Evolutionary conservation across 1,284 basidiomycete genomes (phyloP).

Genomic region (Cryptococcus sp.): DNA sequence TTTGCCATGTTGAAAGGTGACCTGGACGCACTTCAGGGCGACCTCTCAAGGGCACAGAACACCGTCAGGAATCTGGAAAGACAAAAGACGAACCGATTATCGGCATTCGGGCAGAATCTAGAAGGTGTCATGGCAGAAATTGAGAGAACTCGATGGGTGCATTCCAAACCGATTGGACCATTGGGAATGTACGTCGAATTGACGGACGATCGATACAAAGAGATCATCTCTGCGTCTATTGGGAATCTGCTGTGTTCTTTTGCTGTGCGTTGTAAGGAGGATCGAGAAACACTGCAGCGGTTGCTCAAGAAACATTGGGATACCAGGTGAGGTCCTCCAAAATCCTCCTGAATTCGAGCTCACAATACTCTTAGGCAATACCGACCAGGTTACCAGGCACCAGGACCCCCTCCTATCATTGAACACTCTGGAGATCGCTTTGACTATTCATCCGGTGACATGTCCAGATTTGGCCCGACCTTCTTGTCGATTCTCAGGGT

Average conservation of each 20-base stretch:
- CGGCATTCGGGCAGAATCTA: slow-evolving; percentile 42
- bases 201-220: slow-evolving; percentile 63
- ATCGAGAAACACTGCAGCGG: slow-evolving; percentile 59
- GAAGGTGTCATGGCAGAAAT: slow-evolving; percentile 56
- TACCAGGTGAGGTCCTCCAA: no score
- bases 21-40: slow-evolving; percentile 62
- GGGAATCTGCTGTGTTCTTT: slow-evolving; percentile 64
- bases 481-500: slow-evolving; percentile 81
- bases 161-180: slow-evolving; percentile 74
- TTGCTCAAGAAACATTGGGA: background rate
- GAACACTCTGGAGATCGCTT: slow-evolving; percentile 68
- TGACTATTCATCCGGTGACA: slow-evolving; percentile 61
- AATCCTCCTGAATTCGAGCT: no score
- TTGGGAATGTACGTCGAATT: slow-evolving; percentile 77
- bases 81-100: slow-evolving; percentile 53
- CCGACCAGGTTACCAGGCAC: slow-evolving; percentile 8
- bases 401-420: slow-evolving; percentile 54
- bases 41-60: slow-evolving; percentile 35
- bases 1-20: slow-evolving; percentile 70
- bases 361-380: slow-evolving; percentile 15
- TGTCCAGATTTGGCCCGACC: slow-evolving; percentile 65
- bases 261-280: slow-evolving; percentile 68
- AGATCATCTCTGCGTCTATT: slow-evolving; percentile 63
- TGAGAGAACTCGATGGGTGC: slow-evolving; percentile 58
- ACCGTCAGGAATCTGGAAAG: slow-evolving; percentile 8